Evolutionary conservation across 345 rosid species (phyloP).

Genomic region (Syzygium grande): DNA sequence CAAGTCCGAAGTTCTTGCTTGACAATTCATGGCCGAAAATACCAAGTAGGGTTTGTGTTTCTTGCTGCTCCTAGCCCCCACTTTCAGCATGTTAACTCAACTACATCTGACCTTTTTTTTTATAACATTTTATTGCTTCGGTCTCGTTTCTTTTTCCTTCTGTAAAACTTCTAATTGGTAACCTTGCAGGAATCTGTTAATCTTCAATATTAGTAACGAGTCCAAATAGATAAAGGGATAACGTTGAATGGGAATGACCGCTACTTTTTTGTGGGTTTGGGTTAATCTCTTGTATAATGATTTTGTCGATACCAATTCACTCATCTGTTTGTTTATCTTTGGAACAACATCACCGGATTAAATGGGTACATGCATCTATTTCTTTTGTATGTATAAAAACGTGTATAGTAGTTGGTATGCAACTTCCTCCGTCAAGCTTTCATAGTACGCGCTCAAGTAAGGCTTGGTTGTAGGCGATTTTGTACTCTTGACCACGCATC

Average conservation of each 20-base stretch:
- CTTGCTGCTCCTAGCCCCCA: not conserved
- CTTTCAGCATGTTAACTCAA: not conserved
- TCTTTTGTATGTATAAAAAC: not conserved
- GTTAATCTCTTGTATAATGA: not conserved
- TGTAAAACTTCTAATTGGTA: not conserved
- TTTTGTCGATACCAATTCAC: not conserved
- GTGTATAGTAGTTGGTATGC: not conserved
- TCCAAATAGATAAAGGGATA: not conserved
- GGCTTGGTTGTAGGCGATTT: not conserved
- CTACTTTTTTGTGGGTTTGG: not conserved
- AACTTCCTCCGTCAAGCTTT: not conserved
- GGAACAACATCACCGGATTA: not conserved
- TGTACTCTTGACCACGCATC: not conserved
- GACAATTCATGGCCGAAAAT: not conserved
- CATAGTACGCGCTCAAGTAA: not conserved
- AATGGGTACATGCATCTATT: not conserved
- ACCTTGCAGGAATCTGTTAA: not conserved
- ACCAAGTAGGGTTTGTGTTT: not conserved
- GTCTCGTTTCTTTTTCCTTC: not conserved
- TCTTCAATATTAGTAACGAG: not conserved
- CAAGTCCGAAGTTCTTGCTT: not conserved
- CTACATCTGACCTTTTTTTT: not conserved
- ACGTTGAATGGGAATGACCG: not conserved
- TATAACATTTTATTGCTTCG: not conserved
- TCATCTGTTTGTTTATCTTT: not conserved